A percentile compares a stretch with the other conserved stretches of the same genome.
Evolutionary conservation across 345 rosid genomes (phyloP).

Genomic region (Mangifera indica): DNA sequence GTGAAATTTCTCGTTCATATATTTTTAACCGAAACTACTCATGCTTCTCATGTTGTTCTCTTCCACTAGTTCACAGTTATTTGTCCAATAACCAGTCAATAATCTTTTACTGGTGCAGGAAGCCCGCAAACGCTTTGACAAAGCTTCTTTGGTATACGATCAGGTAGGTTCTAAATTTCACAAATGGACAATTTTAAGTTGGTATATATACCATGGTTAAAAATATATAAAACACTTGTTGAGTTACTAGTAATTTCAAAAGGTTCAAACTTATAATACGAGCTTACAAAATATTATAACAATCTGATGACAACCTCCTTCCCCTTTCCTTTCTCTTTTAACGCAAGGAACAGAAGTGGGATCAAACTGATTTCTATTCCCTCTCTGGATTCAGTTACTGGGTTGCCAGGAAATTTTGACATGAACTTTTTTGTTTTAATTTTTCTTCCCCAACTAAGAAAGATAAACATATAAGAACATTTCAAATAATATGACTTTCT

Average conservation of each 20-base stretch:
- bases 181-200: slow-evolving; percentile 1
- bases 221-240: not conserved
- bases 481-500: slow-evolving; percentile 1
- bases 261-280: not conserved
- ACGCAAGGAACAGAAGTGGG: not conserved
- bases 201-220: not conserved
- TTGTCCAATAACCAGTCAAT: not conserved
- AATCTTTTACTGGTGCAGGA: slow-evolving; percentile 44
- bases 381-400: not conserved
- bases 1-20: no score
- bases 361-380: not conserved
- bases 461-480: slow-evolving; percentile 1
- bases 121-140: slow-evolving; percentile 76
- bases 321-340: not conserved
- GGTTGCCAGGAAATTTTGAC: not conserved
- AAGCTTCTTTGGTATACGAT: slow-evolving; percentile 63
- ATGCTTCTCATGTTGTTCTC: not conserved
- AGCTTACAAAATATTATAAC: no score
- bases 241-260: not conserved
- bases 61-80: slow-evolving; percentile 12
- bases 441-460: not conserved
- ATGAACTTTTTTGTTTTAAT: not conserved
- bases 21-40: no score
- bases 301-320: not conserved
- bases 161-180: slow-evolving; percentile 44